These are phyloP conservation scores for Hypseocharis bilobata DNA, from an alignment of 441 rosid genomes.

Conservation along the genomic window DNA sequence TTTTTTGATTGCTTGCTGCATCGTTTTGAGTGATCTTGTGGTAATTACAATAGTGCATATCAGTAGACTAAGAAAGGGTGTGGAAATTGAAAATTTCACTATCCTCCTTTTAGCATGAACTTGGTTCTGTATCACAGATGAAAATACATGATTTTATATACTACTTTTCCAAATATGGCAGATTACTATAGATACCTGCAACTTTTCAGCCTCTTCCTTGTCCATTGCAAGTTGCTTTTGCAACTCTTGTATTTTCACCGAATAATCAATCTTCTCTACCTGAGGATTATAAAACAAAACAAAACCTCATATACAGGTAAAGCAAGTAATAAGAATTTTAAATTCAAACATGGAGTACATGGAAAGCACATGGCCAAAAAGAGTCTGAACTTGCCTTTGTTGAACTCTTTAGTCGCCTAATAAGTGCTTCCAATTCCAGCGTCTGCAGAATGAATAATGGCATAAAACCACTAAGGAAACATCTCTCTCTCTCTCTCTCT, in stretches of 20 bases:
- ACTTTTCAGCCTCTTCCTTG: slow-evolving; percentile 75
- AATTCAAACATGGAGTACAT: not conserved
- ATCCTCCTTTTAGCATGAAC: not conserved
- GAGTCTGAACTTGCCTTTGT: slow-evolving; percentile 43
- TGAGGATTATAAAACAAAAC: slow-evolving; percentile 24
- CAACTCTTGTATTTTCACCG: slow-evolving; percentile 74
- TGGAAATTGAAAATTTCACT: not conserved
- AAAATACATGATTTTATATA: not conserved
- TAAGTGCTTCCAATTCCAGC: slow-evolving; percentile 65
- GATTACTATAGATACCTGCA: slow-evolving; percentile 43
- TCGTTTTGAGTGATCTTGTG: no score
- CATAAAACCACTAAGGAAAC: slow-evolving; percentile 1
- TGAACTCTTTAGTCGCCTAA: slow-evolving; percentile 52
- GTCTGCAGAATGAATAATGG: slow-evolving; percentile 39
- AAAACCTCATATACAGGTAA: slow-evolving; percentile 2
- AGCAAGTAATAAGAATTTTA: not conserved
- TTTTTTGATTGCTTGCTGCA: no score
- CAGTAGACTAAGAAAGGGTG: not conserved
- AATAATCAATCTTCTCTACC: slow-evolving; percentile 74
- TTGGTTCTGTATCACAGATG: not conserved
- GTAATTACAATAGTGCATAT: not conserved
- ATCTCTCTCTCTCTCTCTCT: not conserved
- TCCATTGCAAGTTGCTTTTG: slow-evolving; percentile 85
- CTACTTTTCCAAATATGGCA: slow-evolving; percentile 5
- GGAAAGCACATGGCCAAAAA: not conserved